phyloP scores from a whole-genome alignment of 78 protist genomes.

The Chrysochromulina parva region DNA sequence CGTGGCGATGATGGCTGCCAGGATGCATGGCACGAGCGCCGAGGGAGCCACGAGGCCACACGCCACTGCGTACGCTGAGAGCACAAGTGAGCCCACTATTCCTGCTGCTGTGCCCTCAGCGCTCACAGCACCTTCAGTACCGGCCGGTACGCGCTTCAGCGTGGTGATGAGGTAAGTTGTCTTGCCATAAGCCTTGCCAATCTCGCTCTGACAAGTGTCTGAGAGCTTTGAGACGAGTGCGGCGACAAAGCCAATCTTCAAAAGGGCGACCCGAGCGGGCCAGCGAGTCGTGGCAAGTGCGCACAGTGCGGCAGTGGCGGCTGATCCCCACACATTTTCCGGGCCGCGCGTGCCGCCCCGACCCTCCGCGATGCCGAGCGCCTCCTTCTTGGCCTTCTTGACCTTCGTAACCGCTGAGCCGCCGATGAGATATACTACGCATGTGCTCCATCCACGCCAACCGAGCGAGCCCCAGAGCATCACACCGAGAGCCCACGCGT shows the following conservation, averaged over 20 bases:
- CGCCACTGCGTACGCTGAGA: neutral
- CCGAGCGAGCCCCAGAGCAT: conserved; percentile 36
- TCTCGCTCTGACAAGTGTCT: conserved; percentile 10
- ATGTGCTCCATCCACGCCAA: neutral
- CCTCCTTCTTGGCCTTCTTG: conserved; percentile 11
- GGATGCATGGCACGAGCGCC: neutral
- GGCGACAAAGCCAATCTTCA: conserved; percentile 1
- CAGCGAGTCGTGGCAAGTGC: neutral
- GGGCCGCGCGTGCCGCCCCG: conserved; percentile 46
- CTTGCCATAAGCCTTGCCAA: conserved; percentile 48
- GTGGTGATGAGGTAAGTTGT: conserved; percentile 35
- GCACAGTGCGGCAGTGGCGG: conserved; percentile 32
- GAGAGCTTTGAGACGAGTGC: conserved; percentile 33
- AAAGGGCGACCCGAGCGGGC: neutral
- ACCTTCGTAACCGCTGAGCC: conserved; percentile 30
- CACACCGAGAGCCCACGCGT: conserved; percentile 36
- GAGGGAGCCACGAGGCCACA: too few relatives aligned
- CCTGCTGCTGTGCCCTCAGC: conserved; percentile 46
- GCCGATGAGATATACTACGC: conserved; percentile 1
- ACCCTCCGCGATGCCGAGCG: conserved; percentile 30
- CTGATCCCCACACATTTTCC: conserved; percentile 47
- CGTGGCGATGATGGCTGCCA: conserved; percentile 30
- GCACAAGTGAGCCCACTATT: neutral
- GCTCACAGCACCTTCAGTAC: conserved; percentile 45
- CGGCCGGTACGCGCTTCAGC: neutral